Base-by-base conservation (phyloP, 164 flowering plant genomes). In the Magnolia sinica region DNA sequence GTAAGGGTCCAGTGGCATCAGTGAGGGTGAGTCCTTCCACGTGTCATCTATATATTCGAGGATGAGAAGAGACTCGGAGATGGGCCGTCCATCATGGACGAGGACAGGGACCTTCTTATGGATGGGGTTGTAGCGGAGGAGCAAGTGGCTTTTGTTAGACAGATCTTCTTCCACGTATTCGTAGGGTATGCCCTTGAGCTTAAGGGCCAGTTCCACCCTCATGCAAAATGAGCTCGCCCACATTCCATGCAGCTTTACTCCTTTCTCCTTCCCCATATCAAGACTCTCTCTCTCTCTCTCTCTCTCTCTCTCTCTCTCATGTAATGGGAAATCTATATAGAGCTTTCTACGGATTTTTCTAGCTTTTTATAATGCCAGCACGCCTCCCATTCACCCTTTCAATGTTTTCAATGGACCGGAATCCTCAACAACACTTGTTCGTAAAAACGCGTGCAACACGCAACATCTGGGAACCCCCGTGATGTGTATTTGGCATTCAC, bases 101-200 rank as follows among this genome's bases (percentile, higher is more conserved):
- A 72, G 65, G 3, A 72, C 50, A 16, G 65, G 64, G 20, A 72
- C 65, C 65, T 72, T 51, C 49, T 52, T 72, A 29, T 58, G 49
- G 16, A 72, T 50, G 16, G 74, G 66, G 65, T 72, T 72, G 74
- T 52, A 51, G 24, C 24, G 29, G 29, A 72, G 65, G 9, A 72
- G 64, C 37, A 52, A n/a, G 11, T 55, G 31, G 64, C 74, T 72
- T 65, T 72, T 72, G 64, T 52, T 24, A 8, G 22, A 23, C 16
- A 72, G 37, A 72, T 72, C 65, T 52, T 72, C 74, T 74, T 49
- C 31, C 3, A 74, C 70, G 13, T 65, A 65, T 11, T 65, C 70
- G 64, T 74, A 74, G 37, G 69, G n/a, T 66, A 74, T 74, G 10
- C 76, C 76, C 63, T 74, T 74, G 45, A 74, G 64, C 70, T 65